Percentiles rank a stretch among this genome's conserved stretches.
Evolutionary conservation across 345 rosid genomes (phyloP).

Genomic region (Ceriops tagal): DNA sequence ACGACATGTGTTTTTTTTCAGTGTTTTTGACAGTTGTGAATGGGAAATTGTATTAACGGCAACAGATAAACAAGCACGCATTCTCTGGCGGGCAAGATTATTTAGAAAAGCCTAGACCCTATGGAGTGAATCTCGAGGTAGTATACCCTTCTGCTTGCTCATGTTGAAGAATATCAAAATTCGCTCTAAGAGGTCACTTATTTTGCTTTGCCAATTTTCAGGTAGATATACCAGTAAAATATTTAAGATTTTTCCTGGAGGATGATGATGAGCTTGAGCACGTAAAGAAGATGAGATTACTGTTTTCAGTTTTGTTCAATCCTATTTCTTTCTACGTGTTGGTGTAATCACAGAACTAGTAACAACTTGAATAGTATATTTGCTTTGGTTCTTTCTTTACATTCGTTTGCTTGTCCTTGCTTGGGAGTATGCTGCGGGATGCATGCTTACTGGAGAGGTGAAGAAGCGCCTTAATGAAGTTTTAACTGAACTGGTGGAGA

Average conservation of each 20-base stretch:
- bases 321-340: too few relatives aligned
- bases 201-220: constrained; percentile 22
- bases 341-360: too few relatives aligned
- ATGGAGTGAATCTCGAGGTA: constrained; percentile 94
- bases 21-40: background rate
- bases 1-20: background rate
- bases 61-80: constrained; percentile 72
- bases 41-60: constrained; percentile 9
- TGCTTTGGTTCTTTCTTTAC: background rate
- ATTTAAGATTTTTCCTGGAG: constrained; percentile 71
- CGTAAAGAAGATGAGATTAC: constrained; percentile 57
- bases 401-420: background rate
- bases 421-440: constrained; percentile 81
- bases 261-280: constrained; percentile 83
- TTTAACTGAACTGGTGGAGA: constrained; percentile 71
- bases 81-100: constrained; percentile 87
- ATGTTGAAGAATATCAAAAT: constrained; percentile 3
- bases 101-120: constrained; percentile 57
- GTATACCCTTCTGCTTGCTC: background rate
- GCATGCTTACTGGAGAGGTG: constrained; percentile 82
- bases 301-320: background rate
- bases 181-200: background rate
- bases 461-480: constrained; percentile 65
- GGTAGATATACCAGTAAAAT: constrained; percentile 88
- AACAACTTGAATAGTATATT: too few relatives aligned